Evolutionary conservation across 2,329 filamentous ascomycete species (phyloP).

Genomic region (Cordyceps tenuipes): DNA sequence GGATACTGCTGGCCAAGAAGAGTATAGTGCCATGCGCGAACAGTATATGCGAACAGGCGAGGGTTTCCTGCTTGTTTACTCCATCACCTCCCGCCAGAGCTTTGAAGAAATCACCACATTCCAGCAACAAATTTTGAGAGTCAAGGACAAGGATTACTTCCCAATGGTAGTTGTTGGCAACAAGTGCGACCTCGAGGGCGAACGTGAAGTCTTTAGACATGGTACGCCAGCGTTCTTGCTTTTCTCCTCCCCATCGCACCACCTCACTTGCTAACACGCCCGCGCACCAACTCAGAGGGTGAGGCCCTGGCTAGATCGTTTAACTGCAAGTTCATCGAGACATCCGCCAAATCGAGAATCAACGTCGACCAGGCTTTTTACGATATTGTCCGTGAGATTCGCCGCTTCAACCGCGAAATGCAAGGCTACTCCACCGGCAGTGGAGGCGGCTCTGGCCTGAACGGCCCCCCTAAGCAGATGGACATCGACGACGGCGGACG

Average conservation of each 20-base stretch:
- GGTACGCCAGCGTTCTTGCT: slow-evolving; percentile 49
- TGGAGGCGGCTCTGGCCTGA: slow-evolving; percentile 52
- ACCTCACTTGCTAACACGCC: slow-evolving; percentile 11
- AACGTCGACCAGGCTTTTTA: slow-evolving; percentile 99
- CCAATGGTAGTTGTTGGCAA: slow-evolving; percentile 98
- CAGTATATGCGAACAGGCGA: slow-evolving; percentile 99
- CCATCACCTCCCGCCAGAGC: slow-evolving; percentile 92
- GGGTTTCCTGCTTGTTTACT: slow-evolving; percentile 95
- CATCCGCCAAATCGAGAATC: slow-evolving; percentile 93
- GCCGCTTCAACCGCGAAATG: slow-evolving; percentile 98
- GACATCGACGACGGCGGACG: slow-evolving; percentile 64
- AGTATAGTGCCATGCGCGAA: slow-evolving; percentile 98
- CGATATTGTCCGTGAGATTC: slow-evolving; percentile 95
- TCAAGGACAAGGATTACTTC: slow-evolving; percentile 99
- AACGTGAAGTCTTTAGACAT: slow-evolving; percentile 85
- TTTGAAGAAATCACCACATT: slow-evolving; percentile 99
- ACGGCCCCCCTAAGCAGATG: slow-evolving; percentile 62
- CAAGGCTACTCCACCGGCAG: slow-evolving; percentile 72
- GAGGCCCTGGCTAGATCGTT: slow-evolving; percentile 79
- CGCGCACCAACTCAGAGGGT: slow-evolving; percentile 56
- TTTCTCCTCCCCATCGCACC: not conserved
- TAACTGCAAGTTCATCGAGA: slow-evolving; percentile 98
- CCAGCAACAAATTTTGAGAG: slow-evolving; percentile 94
- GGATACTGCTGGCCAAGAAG: slow-evolving; percentile 96
- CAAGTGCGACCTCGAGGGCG: slow-evolving; percentile 95